Percentiles rank a stretch among this genome's conserved stretches.
Conservation (phyloP, 208 protist genomes). For the Leishmania mexicana region DNA sequence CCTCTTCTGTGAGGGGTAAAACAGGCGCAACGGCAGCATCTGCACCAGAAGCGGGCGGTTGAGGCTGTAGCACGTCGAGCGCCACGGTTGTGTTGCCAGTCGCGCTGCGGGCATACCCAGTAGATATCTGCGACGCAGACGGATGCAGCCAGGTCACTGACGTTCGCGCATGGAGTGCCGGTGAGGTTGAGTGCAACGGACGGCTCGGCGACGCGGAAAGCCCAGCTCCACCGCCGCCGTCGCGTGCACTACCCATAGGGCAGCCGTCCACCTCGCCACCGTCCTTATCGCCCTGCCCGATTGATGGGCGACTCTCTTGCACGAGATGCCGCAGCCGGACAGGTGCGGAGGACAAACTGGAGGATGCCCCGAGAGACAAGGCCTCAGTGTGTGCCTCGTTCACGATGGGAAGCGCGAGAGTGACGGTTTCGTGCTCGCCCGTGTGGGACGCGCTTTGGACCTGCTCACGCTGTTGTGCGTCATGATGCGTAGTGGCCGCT, state of each 20-base stretch:
- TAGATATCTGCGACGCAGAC: not conserved
- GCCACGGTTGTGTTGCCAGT: not conserved
- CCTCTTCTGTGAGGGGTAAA: not conserved
- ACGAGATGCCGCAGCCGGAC: slow-evolving; percentile 17
- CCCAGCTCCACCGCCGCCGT: not conserved
- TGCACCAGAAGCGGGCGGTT: not conserved
- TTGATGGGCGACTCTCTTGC: slow-evolving; percentile 7
- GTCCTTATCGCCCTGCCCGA: not conserved
- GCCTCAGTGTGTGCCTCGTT: not conserved
- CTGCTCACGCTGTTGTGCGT: not conserved
- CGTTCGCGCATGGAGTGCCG: not conserved
- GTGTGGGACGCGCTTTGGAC: not conserved
- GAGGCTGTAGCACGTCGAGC: not conserved
- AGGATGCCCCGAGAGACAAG: not conserved
- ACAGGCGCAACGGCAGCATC: not conserved
- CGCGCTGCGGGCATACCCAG: not conserved
- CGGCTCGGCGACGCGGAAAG: not conserved
- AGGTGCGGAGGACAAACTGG: not conserved
- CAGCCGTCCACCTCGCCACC: slow-evolving; percentile 17
- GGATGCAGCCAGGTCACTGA: not conserved
- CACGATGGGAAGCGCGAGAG: not conserved
- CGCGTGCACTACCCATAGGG: not conserved
- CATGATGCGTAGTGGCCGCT: not conserved
- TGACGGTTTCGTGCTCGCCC: not conserved
- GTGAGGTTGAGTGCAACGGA: not conserved